Conservation (phyloP, 257 asterid species). For the Solanum neorickii region DNA sequence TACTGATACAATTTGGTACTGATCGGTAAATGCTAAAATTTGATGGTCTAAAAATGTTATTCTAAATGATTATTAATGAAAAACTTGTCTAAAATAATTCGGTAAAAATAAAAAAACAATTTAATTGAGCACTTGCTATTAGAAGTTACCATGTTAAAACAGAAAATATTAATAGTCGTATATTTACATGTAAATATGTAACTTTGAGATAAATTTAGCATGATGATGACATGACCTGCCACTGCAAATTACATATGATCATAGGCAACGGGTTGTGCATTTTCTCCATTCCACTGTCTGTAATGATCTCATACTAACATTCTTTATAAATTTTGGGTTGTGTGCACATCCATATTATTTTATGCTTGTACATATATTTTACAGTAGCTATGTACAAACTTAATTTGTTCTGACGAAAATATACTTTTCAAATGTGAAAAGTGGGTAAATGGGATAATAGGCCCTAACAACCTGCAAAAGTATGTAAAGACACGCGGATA, state of each 20-base stretch:
- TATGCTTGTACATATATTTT: not conserved
- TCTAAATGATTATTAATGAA: not conserved
- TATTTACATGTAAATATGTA: not conserved
- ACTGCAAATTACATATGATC: not conserved
- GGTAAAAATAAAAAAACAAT: not conserved
- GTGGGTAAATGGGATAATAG: not conserved
- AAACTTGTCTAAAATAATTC: not conserved
- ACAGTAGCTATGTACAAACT: not conserved
- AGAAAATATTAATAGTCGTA: not conserved
- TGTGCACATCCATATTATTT: not conserved
- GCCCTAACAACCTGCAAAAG: not conserved
- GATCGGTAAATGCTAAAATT: not conserved
- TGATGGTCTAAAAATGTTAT: not conserved
- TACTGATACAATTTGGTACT: not conserved
- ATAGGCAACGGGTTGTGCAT: not conserved
- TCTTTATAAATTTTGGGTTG: not conserved
- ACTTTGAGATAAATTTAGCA: not conserved
- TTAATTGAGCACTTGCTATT: not conserved
- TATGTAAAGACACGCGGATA: not conserved
- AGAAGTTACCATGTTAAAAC: not conserved
- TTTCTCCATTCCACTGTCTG: not conserved
- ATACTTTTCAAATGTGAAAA: not conserved
- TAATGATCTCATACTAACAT: not conserved
- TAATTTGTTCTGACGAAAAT: not conserved
- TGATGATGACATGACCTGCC: not conserved